These are phyloP conservation scores for Naganishia antarctica DNA, from an alignment of 768 basidiomycete genomes.

Conservation along the genomic window DNA sequence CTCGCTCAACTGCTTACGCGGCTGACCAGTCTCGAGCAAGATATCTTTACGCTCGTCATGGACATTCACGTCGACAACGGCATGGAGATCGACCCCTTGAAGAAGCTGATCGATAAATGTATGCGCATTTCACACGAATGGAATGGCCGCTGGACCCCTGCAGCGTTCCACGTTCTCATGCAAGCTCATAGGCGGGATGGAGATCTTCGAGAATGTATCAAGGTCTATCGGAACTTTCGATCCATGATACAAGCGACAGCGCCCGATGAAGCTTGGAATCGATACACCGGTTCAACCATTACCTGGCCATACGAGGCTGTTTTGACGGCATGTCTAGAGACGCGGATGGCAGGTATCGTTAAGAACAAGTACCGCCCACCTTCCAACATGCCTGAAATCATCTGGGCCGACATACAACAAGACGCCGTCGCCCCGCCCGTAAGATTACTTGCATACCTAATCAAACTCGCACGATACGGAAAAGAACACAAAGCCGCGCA, in stretches of 20 bases:
- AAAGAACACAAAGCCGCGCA: slow-evolving; percentile 1
- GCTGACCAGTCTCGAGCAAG: not conserved
- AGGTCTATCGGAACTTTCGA: not conserved
- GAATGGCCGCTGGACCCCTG: slow-evolving; percentile 4
- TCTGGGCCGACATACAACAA: slow-evolving; percentile 2
- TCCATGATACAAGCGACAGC: not conserved
- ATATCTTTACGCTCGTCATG: slow-evolving; percentile 9
- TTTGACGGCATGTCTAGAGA: not conserved
- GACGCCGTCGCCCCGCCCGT: not conserved
- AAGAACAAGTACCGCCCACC: not conserved
- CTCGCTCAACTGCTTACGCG: not conserved
- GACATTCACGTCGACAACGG: slow-evolving; percentile 12
- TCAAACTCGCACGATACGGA: not conserved
- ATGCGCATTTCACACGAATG: slow-evolving; percentile 4
- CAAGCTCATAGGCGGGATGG: slow-evolving; percentile 8
- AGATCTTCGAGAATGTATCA: not conserved
- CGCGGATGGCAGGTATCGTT: not conserved
- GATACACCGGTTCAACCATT: not conserved
- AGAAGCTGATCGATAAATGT: not conserved
- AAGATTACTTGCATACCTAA: not conserved
- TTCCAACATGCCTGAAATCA: not conserved
- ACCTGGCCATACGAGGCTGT: slow-evolving; percentile 9
- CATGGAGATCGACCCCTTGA: not conserved
- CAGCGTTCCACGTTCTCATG: not conserved
- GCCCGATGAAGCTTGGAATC: slow-evolving; percentile 10